Evolutionary conservation across 441 rosid species (phyloP), one percentile per base, ranked within the genome.

Genomic region (Brassica balearica): DNA sequence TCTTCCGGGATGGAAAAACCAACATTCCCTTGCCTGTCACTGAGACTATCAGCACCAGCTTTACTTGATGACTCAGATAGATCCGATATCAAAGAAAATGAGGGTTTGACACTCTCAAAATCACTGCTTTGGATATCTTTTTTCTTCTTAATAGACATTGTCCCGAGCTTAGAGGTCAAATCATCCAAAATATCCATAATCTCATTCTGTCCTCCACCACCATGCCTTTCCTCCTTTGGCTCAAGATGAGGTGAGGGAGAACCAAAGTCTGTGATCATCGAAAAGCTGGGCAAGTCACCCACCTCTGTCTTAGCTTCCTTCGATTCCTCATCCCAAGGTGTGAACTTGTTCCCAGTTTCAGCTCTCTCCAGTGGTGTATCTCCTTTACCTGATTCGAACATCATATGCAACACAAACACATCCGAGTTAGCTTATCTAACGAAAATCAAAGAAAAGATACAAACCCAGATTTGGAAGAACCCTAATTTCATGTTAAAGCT

Each of bases 101-200:
- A 87, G 58, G 94, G 85, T 41, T 70, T 87, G 0, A 84, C 85
- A 74, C 85, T 86, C 8, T 72, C 66, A 6, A 32, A 59, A 43
- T 72, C 82, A 79, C 43, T 59, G 46, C 23, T 84, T 79, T 55
- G 78, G 68, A 84, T 83, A 51, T 43, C 81, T 76, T 70, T 77
- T 73, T 82, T 87, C 83, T 84, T 92, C 78, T 95, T 87, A 79
- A 95, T 90, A 3, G 97, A 91, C 83, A 92, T 73, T 43, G 91
- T 81, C 71, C 89, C 97, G 65, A 95, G 90, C 90, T 84, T 91
- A 2, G 92, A 83, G 78, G 86, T 93, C 85, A 95, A 81, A 65
- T 88, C 91, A 70, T 86, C 85, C 69, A 95, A 88, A 83, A 92
- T 91, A 86, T 91, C 93, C 85, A 88, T 86, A 68, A 95, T 92